Evolutionary conservation across 2,329 filamentous ascomycete genomes (phyloP), one percentile per base, ranked within the genome.

Genomic region (Colletotrichum melonis): DNA sequence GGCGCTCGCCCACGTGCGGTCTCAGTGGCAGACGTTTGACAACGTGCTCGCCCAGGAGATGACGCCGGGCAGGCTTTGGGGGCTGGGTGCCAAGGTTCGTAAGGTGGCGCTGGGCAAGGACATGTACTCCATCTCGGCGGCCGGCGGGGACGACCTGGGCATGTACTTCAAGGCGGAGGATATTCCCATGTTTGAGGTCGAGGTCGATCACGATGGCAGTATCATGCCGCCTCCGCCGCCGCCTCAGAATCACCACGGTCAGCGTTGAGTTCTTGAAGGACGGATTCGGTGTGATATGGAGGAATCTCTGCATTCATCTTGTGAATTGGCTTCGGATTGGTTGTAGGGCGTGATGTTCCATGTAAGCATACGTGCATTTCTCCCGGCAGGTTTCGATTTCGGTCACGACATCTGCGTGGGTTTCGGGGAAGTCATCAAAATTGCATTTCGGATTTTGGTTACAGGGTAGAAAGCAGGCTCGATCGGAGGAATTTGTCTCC

Each of bases 151-250:
- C 63, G 63, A 74, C 7, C 22, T 74, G 14, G 58, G 35, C 5
- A 72, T 72, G 72, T 72, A 72, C 57, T 74, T 72, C 32, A 74
- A 72, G 57, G 69, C 68, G 16, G 67, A 72, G 19, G 72, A 74
- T 19, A 72, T 74, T 5, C 72, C 72, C 1, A 63, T 55, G 63
- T 74, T 74, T 24, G 72, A 74, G 63, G 24, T 74, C 22, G 72
- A 74, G n/a, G 58, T 74, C 14, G 68, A 74, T 30, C 72, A 72
- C 32, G 72, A 74, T 7, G 38, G 52, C 3, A 60, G 60, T 24
- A 63, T 68, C n/a, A 59, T 58, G 6, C 38, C 58, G 16, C 68
- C 63, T 14, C 72, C 72, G 9, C 68, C 63, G 19, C 68, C 71
- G n/a, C 69, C 69, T 4, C 70, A 70, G 5, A 46, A 35, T 24